Base-by-base conservation (phyloP, 192 early-diverging fungal species). In the Gamsiella multidivaricata region DNA sequence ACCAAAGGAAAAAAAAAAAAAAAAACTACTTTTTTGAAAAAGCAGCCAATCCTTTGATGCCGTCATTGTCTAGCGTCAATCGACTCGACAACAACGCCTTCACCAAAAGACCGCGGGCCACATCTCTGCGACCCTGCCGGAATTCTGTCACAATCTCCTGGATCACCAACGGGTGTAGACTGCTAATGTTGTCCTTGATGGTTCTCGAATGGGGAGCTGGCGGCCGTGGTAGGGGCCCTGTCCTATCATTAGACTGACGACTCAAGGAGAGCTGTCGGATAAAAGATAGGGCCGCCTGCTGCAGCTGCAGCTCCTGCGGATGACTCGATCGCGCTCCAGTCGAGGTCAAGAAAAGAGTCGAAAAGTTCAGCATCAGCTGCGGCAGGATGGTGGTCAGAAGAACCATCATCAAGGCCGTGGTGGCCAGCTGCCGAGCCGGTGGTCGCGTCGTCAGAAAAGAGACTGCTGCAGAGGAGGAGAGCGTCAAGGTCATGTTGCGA, bases 271-370 rank as follows among this genome's bases (percentile, higher is more conserved):
- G 74, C 29, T 46, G 57, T 60, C 37, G 72, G 61, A 69, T 68
- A 78, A 78, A 78, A 78, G 66, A 69, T 5, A 26, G 62, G 17
- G 41, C 58, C 28, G 46, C 65, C 54, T 78, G 65, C 54, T 51
- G 65, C 54, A 78, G 50, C 42, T 51, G 61, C 39, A 43, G 74
- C 46, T 78, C 65, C 65, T 78, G 65, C 57, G 53, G 74, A 69
- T 55, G 68, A 66, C 60, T 78, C 65, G 65, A 69, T 78, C 39
- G 67, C 41, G 68, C 54, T 69, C 76, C 80, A 79, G 65, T 86
- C 71, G 79, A 84, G 71, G 67, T 80, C 76, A 73, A 80, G 62
- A 83, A 80, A 80, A 80, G 70, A 76, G 69, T 83, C 81, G 76
- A 83, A 70, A 79, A 83, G 67, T 69, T 83, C 81, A 83, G 65